Base-by-base conservation (phyloP, 129 eudicot species). In the Calendula officinalis region DNA sequence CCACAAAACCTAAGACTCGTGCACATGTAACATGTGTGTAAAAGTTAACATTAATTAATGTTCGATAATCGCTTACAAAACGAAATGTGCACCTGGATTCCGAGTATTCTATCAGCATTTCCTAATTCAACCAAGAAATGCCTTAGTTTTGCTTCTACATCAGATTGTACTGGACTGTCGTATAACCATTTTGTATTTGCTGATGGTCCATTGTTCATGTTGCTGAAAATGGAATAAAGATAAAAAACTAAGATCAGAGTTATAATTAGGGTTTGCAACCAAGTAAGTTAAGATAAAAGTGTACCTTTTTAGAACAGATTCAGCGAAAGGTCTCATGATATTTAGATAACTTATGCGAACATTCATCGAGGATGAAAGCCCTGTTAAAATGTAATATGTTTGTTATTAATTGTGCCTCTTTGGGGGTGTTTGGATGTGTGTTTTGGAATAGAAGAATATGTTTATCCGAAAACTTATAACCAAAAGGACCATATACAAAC, bases 301-400 rank as follows among this genome's bases (percentile, higher is more conserved):
- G 62, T 70, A 94, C 99, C 92, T 60, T 71, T 82, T 85, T 54
- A 94, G 67, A 72, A 86, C 96, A 78, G 95, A 86, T 81, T 88
- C 99, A 16, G 99, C 97, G 69, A 94, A 94, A 8, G 99, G 99
- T 72, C 97, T 77, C 99, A 94, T 94, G 69, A 94, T 81, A 50
- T 79, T 92, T 62, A 88, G 61, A 75, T 94, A 94, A 62, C 56
- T 80, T 54, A 94, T 74, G 41, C 97, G 87, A 52, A 82, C 86
- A 82, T 88, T 68, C 95, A 94, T 78, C 22, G 89, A 80, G 64
- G 99, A 78, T 67, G 99, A 94, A 77, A 94, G 96, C 58, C 99
- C 99, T 94, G 81, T 71, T 78, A 32, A 13, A 56, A 66, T 72
- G 75, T 60, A 35, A 75, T 40, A 53, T 44, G 9, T 14, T 14